phyloP scores from a whole-genome alignment of 345 rosid genomes.

The Kernera saxatilis region DNA sequence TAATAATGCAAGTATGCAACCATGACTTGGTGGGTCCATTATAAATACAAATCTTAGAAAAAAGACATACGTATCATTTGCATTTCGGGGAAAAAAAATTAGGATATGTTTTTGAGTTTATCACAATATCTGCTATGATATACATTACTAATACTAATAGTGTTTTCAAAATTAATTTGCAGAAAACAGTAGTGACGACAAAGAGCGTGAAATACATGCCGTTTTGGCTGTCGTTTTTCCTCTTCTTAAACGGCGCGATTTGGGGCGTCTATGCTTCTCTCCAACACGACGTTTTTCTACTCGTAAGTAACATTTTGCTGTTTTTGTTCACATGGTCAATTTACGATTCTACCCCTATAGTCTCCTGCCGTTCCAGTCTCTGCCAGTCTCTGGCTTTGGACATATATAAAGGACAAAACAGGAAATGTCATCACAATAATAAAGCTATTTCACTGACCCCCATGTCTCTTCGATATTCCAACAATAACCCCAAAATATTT shows the following conservation, averaged over 20 bases:
- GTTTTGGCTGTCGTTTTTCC: conserved; percentile 56
- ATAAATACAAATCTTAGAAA: neutral
- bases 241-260: conserved; percentile 62
- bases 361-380: too few relatives aligned
- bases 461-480: neutral
- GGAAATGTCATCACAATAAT: neutral
- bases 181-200: conserved; percentile 64
- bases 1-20: conserved; percentile 4
- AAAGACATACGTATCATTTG: neutral
- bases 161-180: conserved; percentile 7
- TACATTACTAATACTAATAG: neutral
- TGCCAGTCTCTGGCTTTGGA: too few relatives aligned
- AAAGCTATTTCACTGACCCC: neutral
- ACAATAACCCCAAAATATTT: neutral
- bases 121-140: neutral
- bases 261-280: conserved; percentile 62
- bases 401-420: neutral
- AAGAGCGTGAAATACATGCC: conserved; percentile 82
- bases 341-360: neutral
- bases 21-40: conserved; percentile 11
- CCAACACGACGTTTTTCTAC: conserved; percentile 43
- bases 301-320: conserved; percentile 32
- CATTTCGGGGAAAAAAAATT: neutral
- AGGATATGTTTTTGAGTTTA: neutral
- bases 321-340: neutral